phyloP scores from a whole-genome alignment of 2,329 filamentous ascomycete genomes.

The Fusarium beomiforme region DNA sequence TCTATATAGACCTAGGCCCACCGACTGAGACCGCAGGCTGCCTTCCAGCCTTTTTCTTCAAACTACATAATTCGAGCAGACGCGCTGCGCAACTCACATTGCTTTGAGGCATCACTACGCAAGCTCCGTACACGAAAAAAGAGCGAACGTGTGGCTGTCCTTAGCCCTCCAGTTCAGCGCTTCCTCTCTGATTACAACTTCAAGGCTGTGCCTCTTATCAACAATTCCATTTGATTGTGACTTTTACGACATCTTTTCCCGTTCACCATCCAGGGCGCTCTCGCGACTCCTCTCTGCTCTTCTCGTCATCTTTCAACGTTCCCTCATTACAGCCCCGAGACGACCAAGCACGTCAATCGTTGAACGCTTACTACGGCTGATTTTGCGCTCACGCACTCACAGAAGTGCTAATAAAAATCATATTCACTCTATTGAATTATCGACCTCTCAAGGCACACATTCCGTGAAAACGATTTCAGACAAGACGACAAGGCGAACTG shows the following conservation, averaged over 20 bases:
- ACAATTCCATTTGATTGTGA: conserved; percentile 3
- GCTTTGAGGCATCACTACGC: conserved; percentile 23
- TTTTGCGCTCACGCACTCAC: conserved; percentile 7
- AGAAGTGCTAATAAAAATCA: conserved; percentile 13
- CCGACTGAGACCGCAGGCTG: conserved; percentile 4
- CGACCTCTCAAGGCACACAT: not conserved
- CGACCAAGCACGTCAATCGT: conserved; percentile 9
- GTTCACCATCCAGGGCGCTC: not conserved
- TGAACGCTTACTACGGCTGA: conserved; percentile 20
- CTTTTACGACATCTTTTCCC: conserved; percentile 19
- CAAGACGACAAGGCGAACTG: conserved; percentile 17
- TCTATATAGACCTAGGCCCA: conserved; percentile 24
- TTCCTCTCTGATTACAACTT: conserved; percentile 4
- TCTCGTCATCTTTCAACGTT: not conserved
- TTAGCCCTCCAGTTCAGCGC: not conserved
- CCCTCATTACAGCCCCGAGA: not conserved
- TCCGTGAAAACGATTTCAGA: conserved; percentile 1
- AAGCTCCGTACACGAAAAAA: conserved; percentile 26
- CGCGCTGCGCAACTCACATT: conserved; percentile 24
- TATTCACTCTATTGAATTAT: not conserved
- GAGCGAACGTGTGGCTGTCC: conserved; percentile 13
- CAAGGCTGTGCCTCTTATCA: conserved; percentile 24
- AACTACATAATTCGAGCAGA: conserved; percentile 5
- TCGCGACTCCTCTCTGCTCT: not conserved
- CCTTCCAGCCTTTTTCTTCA: conserved; percentile 8